A percentile compares a stretch with the other conserved stretches of the same genome.
These are phyloP conservation scores for Aciculoconidium aculeatum DNA, from an alignment of 805 yeast genomes.

Conservation along the genomic window DNA sequence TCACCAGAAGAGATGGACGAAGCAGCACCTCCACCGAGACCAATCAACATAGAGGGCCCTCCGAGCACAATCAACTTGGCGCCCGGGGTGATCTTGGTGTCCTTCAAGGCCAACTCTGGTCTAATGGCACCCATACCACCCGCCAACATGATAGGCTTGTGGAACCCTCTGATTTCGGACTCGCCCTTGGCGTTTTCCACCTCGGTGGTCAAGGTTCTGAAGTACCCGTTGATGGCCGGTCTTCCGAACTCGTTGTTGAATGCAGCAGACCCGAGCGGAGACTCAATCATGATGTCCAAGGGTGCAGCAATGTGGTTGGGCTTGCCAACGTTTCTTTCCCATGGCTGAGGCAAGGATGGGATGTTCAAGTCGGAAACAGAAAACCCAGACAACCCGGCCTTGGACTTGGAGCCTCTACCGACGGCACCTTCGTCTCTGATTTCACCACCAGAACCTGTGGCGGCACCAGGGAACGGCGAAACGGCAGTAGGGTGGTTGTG, in stretches of 20 bases:
- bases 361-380: slow-evolving; percentile 86
- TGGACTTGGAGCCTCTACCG: slow-evolving; percentile 95
- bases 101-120: slow-evolving; percentile 86
- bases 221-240: slow-evolving; percentile 94
- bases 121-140: slow-evolving; percentile 98
- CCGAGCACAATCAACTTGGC: slow-evolving; percentile 89
- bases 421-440: slow-evolving; percentile 99
- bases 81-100: slow-evolving; percentile 85
- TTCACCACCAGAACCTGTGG: slow-evolving; percentile 99
- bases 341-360: slow-evolving; percentile 83
- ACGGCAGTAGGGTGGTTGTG: slow-evolving; percentile 99
- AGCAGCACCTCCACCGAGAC: slow-evolving; percentile 99
- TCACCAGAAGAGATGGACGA: slow-evolving; percentile 95
- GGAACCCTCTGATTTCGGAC: slow-evolving; percentile 87
- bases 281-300: slow-evolving; percentile 91
- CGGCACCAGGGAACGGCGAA: slow-evolving; percentile 98
- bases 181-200: slow-evolving; percentile 59
- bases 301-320: slow-evolving; percentile 92
- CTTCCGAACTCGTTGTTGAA: slow-evolving; percentile 98
- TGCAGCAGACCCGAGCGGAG: slow-evolving; percentile 96
- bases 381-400: slow-evolving; percentile 93
- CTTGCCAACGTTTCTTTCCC: slow-evolving; percentile 89
- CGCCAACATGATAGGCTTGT: slow-evolving; percentile 98
- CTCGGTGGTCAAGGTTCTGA: slow-evolving; percentile 85
- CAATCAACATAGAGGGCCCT: slow-evolving; percentile 96